phyloP scores from a whole-genome alignment of 2,329 filamentous ascomycete genomes.

The Furcasterigmium furcatum region DNA sequence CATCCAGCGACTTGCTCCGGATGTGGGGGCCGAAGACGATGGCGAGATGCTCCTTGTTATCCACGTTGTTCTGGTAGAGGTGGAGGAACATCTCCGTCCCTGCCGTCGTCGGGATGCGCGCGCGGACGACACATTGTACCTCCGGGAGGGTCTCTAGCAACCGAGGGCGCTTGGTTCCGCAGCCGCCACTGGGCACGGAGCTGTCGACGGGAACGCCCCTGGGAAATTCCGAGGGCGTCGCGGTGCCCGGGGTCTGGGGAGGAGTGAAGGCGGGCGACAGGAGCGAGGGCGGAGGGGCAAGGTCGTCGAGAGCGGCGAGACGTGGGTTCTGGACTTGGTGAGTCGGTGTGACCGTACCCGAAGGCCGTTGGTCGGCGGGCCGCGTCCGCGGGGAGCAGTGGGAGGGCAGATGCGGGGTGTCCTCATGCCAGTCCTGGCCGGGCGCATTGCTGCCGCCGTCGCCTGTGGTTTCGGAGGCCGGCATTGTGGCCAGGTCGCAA shows the following conservation, averaged over 20 bases:
- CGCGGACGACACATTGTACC: conserved; percentile 92
- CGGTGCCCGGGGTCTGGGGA: conserved; percentile 59
- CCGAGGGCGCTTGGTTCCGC: conserved; percentile 62
- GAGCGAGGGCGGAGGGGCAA: conserved; percentile 59
- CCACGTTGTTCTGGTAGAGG: conserved; percentile 86
- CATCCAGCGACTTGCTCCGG: conserved; percentile 69
- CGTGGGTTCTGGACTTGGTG: conserved; percentile 9
- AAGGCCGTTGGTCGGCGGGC: conserved; percentile 16
- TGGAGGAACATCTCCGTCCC: conserved; percentile 97
- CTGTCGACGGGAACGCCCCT: conserved; percentile 59
- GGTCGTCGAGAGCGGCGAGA: conserved; percentile 9
- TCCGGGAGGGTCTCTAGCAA: conserved; percentile 74
- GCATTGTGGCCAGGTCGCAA: conserved; percentile 9
- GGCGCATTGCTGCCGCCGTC: conserved; percentile 8
- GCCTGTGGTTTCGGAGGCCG: conserved; percentile 18
- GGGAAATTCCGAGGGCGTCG: conserved; percentile 44
- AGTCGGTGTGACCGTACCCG: conserved; percentile 12
- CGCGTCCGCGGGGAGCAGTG: conserved; percentile 42
- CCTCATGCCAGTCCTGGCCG: conserved; percentile 21
- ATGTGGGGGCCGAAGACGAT: conserved; percentile 94
- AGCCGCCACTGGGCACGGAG: conserved; percentile 53
- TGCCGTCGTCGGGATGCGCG: conserved; percentile 86
- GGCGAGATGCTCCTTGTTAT: conserved; percentile 93
- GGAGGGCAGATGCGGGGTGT: conserved; percentile 36
- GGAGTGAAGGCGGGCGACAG: conserved; percentile 86